Base-by-base conservation (phyloP, 2,329 filamentous ascomycete genomes). In the Mollisia scopiformis region DNA sequence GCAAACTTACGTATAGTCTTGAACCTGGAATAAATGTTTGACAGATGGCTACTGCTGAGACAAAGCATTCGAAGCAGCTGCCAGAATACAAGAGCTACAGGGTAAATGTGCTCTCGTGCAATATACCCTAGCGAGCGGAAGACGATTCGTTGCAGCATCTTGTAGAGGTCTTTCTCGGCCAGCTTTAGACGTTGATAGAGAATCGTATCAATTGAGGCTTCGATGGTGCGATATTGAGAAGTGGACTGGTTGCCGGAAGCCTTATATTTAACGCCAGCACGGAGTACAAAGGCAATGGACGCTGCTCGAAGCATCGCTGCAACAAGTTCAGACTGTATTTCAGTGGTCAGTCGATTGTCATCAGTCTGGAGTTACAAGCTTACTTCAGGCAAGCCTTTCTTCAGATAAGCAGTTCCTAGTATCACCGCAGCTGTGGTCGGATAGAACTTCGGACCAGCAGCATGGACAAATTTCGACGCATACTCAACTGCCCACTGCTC, bases 401-500 rank as follows among this genome's bases (percentile, higher is more conserved):
- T 65, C 0, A 66, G 62, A 52, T 71, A 71, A 28, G 63, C 68
- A 0, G 63, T 65, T 7, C 67, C 66, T 25, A 71, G 59, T 21
- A 68, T 64, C 21, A 69, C 60, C 10, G 67, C 66, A 23, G 64
- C 64, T 1, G 67, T 68, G 27, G 67, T 68, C 1, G 66, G 56
- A 33, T 62, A 60, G 35, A 69, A 69, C n/a, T 62, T 53, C 10
- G 64, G 57, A 3, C 62, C 64, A 2, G 66, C 67, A 33, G 66
- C 66, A 55, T 69, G 68, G 5, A 66, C 66, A 14, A 70, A 68
- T 25, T 66, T 66, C 14, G 65, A 66, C 2, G 64, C 58, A 41
- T 69, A 71, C 49, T 67, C 62, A 11, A 70, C 53, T 1, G 67
- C 68, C 69, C 69, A 71, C 30, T 69, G 62, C 25, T 71, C 68